Percentiles rank a stretch among this genome's conserved stretches.
Conservation (phyloP, 2,329 filamentous ascomycete genomes). For the Pseudopyrenochaeta lycopersici region DNA sequence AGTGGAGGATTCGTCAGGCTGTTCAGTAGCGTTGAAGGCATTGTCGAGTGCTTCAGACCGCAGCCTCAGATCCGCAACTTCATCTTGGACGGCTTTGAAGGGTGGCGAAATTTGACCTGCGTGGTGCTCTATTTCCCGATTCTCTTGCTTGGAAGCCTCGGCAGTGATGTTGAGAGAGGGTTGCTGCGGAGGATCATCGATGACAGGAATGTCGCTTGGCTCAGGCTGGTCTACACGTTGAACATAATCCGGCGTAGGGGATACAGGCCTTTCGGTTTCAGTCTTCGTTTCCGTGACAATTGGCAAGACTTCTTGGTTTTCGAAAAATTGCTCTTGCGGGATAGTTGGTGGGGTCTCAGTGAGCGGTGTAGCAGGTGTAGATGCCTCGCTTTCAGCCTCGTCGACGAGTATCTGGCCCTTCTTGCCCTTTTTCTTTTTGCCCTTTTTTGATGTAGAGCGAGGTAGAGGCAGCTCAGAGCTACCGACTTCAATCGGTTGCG, state of each 20-base stretch:
- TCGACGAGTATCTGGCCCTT: constrained; percentile 16
- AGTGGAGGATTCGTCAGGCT: constrained; percentile 15
- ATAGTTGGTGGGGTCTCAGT: constrained; percentile 4
- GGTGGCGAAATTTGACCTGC: constrained; percentile 31
- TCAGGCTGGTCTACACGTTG: not conserved
- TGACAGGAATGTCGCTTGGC: not conserved
- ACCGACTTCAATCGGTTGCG: not conserved
- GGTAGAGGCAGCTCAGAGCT: constrained; percentile 15
- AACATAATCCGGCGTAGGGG: constrained; percentile 1
- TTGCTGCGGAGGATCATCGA: constrained; percentile 4
- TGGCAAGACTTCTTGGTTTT: not conserved
- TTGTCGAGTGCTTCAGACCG: constrained; percentile 38
- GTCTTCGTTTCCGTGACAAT: not conserved
- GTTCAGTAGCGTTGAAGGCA: constrained; percentile 18
- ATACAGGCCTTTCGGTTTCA: constrained; percentile 5
- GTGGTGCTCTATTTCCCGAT: not conserved
- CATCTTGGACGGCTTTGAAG: constrained; percentile 34
- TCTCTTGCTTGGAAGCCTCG: constrained; percentile 3
- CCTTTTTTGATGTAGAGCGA: constrained; percentile 35
- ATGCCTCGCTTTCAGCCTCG: constrained; percentile 5
- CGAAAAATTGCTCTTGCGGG: constrained; percentile 1
- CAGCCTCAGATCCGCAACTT: constrained; percentile 34
- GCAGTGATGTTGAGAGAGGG: not conserved
- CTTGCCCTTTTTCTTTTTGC: constrained; percentile 39
- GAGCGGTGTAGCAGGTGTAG: constrained; percentile 2